Evolutionary conservation across 768 basidiomycete species (phyloP).

Genomic region (Saitozyma sp.): DNA sequence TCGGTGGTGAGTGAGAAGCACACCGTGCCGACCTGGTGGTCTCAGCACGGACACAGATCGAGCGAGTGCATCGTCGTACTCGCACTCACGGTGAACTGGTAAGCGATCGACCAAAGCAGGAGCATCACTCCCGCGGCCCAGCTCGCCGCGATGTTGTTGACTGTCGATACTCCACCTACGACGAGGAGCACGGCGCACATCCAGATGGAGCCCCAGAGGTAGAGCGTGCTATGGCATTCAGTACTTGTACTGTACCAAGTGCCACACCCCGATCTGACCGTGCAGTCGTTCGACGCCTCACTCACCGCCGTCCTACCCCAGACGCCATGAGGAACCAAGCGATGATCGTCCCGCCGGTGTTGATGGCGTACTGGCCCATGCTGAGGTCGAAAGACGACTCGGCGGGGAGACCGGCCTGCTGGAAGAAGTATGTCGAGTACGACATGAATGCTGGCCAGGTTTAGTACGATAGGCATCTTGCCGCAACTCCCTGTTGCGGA

Average conservation of each 20-base stretch:
- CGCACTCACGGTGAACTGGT: constrained; percentile 3
- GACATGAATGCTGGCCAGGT: not conserved
- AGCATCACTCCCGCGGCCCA: constrained; percentile 10
- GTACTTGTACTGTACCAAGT: no score
- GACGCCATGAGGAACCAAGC: constrained; percentile 39
- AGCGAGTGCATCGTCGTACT: no score
- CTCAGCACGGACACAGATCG: no score
- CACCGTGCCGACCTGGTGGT: constrained; percentile 3
- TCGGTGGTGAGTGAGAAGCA: constrained; percentile 13
- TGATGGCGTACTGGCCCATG: constrained; percentile 45
- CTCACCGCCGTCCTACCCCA: constrained; percentile 28
- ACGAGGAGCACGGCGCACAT: constrained; percentile 7
- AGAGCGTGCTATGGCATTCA: no score
- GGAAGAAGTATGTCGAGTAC: constrained; percentile 38
- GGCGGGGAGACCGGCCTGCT: constrained; percentile 38
- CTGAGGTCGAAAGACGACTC: constrained; percentile 33
- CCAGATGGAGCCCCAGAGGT: no score
- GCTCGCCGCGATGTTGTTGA: not conserved
- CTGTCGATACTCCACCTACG: constrained; percentile 14
- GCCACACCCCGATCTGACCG: not conserved
- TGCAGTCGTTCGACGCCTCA: no score
- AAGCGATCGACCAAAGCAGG: constrained; percentile 6
- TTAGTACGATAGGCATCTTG: not conserved
- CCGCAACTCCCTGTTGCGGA: not conserved
- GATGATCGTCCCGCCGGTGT: constrained; percentile 34